Percentiles rank a stretch among this genome's conserved stretches.
Evolutionary conservation across 106 monocot genomes (phyloP).

Genomic region (Dioscorea alata): DNA sequence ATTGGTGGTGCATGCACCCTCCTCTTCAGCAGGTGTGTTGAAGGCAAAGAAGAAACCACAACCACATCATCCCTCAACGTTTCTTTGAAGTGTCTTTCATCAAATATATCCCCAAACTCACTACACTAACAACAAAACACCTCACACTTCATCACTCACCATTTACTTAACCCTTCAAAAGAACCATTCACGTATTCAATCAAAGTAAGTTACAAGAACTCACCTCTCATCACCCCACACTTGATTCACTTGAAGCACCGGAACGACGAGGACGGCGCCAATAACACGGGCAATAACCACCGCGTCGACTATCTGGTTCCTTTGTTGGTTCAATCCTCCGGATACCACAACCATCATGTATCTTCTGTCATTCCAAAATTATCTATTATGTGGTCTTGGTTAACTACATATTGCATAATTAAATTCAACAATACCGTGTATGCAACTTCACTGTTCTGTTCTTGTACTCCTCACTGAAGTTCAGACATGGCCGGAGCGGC

Average conservation of each 20-base stretch:
- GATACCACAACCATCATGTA: conserved; percentile 55
- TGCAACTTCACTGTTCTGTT: background rate
- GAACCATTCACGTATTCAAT: too few species aligned
- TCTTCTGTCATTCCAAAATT: background rate
- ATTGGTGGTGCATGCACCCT: conserved; percentile 13
- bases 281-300: conserved; percentile 48
- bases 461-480: conserved; percentile 24
- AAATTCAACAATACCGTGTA: background rate
- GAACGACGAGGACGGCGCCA: conserved; percentile 32
- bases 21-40: conserved; percentile 24
- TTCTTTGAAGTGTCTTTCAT: conserved; percentile 38
- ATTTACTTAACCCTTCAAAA: too few species aligned
- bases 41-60: conserved; percentile 38
- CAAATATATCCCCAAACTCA: conserved; percentile 51
- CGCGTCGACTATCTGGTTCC: conserved; percentile 56
- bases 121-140: conserved; percentile 17
- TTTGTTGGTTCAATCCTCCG: conserved; percentile 51
- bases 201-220: background rate
- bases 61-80: conserved; percentile 33
- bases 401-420: too few species aligned
- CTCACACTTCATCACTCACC: background rate
- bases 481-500: conserved; percentile 20
- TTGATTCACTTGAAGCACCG: conserved; percentile 53
- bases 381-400: too few species aligned
- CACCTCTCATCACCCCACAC: conserved; percentile 65